Evolutionary conservation across 2,329 filamentous ascomycete species (phyloP), one percentile per base, ranked within the genome.

Genomic region (Fusarium mundagurra): DNA sequence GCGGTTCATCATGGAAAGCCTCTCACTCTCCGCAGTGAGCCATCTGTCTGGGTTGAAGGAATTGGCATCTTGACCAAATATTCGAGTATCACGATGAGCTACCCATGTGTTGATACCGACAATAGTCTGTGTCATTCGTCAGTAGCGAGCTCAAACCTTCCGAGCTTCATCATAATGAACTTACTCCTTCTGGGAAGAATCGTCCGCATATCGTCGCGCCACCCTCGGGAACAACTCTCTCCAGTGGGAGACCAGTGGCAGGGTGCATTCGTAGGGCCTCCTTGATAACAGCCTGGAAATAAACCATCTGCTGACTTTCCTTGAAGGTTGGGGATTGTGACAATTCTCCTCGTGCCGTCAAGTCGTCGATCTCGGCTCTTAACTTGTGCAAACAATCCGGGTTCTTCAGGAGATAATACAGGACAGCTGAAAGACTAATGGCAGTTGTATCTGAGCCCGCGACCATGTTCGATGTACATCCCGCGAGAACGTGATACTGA

Each of bases 51-150:
- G 76, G 10, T 65, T 64, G 8, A 78, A 78, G 0, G 12, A n/a
- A 3, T 67, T 48, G 1, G 73, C 76, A 12, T 78, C 68, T 4
- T 73, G 20, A 3, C 76, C 76, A 14, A 77, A 78, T 0, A 77
- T 47, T 8, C 48, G n/a, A 3, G 47, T 38, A 29, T 77, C 59
- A 10, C 64, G 71, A n/a, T 77, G 76, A 3, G 73, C 74, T 22
- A 77, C 76, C 76, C 76, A 77, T 5, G 63, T 65, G 20, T 78
- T 77, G 57, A 78, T 65, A 0, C 76, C 76, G 12, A 77, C 72
- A 3, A 72, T 67, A 3, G 74, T 67, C 74, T 77, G 16, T 18
- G 13, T 24, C 5, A 33, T 20, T 8, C 0, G 14, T 59, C 18
- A 66, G 61, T 10, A 8, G 1, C 2, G 2, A 33, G 11, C 3